phyloP scores from a whole-genome alignment of 78 protist genomes.

The Bigelowiella natans region DNA sequence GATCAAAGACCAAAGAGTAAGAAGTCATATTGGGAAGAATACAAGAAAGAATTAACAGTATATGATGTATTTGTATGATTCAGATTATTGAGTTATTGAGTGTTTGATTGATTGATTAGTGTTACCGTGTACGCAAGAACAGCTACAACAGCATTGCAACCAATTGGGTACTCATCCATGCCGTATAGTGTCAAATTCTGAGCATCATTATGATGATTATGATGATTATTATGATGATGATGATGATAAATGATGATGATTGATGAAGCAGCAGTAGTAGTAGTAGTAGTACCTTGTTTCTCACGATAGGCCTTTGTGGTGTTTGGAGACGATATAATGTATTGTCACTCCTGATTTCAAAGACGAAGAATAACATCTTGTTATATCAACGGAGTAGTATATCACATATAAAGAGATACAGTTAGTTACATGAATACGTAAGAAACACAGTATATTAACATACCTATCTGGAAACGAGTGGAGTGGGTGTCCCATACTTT shows the following conservation, averaged over 20 bases:
- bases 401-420: neutral
- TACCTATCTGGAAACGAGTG: conserved; percentile 39
- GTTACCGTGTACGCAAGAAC: conserved; percentile 90
- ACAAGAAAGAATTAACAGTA: too few relatives aligned
- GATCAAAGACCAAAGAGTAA: neutral
- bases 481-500: conserved; percentile 89
- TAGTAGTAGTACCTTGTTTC: conserved; percentile 24
- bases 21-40: too few relatives aligned
- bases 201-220: neutral
- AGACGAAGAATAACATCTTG: too few relatives aligned
- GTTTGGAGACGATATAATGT: conserved; percentile 73
- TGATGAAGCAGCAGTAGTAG: too few relatives aligned
- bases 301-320: conserved; percentile 68
- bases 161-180: conserved; percentile 83
- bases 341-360: conserved; percentile 72
- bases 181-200: conserved; percentile 16
- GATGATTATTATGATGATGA: too few relatives aligned
- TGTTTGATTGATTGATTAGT: too few relatives aligned
- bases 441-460: neutral
- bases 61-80: too few relatives aligned
- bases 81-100: too few relatives aligned
- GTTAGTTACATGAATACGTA: neutral
- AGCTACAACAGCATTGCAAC: conserved; percentile 91
- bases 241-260: too few relatives aligned
- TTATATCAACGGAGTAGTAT: neutral